Conservation (phyloP, 768 basidiomycete genomes). For the Terana coerulea region DNA sequence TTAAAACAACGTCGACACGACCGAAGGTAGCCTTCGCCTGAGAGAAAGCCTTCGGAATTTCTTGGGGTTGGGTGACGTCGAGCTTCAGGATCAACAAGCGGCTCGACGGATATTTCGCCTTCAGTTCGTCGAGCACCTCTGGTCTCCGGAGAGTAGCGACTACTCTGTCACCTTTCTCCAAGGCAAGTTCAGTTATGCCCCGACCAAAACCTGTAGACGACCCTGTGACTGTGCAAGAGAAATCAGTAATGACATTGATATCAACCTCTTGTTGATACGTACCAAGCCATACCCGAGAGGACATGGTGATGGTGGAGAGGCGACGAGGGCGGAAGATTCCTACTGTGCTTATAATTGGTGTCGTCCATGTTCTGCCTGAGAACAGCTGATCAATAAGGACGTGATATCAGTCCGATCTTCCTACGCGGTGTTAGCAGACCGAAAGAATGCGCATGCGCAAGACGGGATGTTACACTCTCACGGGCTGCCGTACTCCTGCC, state of each 20-base stretch:
- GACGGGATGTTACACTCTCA: no score
- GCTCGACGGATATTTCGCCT: slow-evolving; percentile 23
- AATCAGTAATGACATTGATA: not conserved
- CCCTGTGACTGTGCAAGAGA: slow-evolving; percentile 34
- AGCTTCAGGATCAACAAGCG: slow-evolving; percentile 35
- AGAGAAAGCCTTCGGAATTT: slow-evolving; percentile 27
- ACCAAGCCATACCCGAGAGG: not conserved
- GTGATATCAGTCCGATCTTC: no score
- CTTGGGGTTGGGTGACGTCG: slow-evolving; percentile 33
- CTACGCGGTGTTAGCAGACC: no score
- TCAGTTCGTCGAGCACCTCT: slow-evolving; percentile 18
- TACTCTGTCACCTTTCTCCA: slow-evolving; percentile 36
- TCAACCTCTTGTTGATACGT: not conserved
- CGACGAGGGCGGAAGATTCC: no score
- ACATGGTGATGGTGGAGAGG: no score
- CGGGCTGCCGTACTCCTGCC: no score
- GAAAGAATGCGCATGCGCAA: no score
- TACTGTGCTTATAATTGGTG: no score
- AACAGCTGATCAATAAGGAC: no score
- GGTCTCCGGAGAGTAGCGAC: slow-evolving; percentile 39
- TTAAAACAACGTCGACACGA: slow-evolving; percentile 43
- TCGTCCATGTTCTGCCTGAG: no score
- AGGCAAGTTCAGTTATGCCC: slow-evolving; percentile 29
- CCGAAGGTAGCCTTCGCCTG: slow-evolving; percentile 34
- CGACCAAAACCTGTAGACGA: slow-evolving; percentile 38